Conservation (phyloP, 345 rosid species). For the Lumnitzera racemosa region DNA sequence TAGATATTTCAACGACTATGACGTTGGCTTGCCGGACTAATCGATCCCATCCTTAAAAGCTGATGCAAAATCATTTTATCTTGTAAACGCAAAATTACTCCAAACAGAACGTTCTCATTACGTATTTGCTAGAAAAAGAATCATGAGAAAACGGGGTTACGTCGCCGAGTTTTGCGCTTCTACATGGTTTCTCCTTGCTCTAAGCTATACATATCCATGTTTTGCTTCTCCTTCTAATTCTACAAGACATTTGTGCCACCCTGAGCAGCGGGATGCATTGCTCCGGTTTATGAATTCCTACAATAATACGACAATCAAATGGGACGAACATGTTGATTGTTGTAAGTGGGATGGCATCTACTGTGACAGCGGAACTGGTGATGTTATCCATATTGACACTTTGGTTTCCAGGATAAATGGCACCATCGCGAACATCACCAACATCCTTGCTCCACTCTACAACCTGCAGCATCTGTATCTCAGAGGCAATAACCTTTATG, state of each 20-base stretch:
- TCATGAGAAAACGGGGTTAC: too few relatives aligned
- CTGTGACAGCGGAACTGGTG: conserved; percentile 3
- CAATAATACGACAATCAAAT: background rate
- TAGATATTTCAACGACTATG: too few relatives aligned
- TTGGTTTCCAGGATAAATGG: conserved; percentile 2
- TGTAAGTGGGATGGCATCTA: conserved; percentile 22
- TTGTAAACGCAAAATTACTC: too few relatives aligned
- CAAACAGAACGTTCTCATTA: too few relatives aligned
- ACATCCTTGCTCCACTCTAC: conserved; percentile 2
- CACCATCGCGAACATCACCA: background rate
- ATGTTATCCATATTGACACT: conserved; percentile 18
- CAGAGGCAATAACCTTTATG: background rate
- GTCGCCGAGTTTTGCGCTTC: background rate
- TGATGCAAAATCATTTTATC: too few relatives aligned
- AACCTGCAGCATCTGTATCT: background rate
- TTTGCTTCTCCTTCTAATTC: background rate
- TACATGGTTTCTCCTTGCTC: background rate
- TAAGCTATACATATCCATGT: background rate
- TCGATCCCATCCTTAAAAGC: too few relatives aligned
- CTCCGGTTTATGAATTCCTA: conserved; percentile 6
- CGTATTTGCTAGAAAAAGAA: too few relatives aligned
- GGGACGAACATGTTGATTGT: conserved; percentile 10
- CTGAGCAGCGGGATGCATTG: background rate
- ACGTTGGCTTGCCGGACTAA: too few relatives aligned
- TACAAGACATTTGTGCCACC: background rate